Evolutionary conservation across 2,329 filamentous ascomycete species (phyloP), one percentile per base, ranked within the genome.

Genomic region (Xylaria sp.): DNA sequence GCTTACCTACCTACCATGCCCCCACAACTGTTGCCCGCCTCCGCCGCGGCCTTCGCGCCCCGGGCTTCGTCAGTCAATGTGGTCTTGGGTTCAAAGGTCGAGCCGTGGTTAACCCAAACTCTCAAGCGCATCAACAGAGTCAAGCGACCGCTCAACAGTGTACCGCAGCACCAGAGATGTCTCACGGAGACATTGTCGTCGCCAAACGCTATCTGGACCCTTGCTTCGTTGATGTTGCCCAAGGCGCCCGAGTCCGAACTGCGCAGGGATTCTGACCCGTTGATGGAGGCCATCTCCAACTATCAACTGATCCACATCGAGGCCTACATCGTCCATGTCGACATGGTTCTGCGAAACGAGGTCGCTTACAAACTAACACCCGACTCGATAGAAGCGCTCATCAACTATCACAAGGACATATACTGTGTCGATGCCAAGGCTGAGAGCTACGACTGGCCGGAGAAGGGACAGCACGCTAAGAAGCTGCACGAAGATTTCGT

Each of bases 331-430:
- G 94, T 99, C 57, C 93, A 97, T 74, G 92, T 99, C 74, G 94
- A 99, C 78, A 96, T 97, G 92, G 93, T 99, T 56, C 86, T 95
- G 68, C 89, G 92, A 75, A 94, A 96, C 72, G 94, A 97, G 78
- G 92, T 99, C 69, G 94, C 92, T 64, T 97, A 92, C 84, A 99
- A 99, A 83, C 84, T 99, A 69, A 97, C 92, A 20, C 85, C 88
- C 54, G 94, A 97, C 72, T 92, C 92, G 58, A 99, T 99, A 76
- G 92, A 96, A 68, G 78, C 90, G 48, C 84, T 99, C 61, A 88
- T 96, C 72, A 91, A 96, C 72, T 96, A 96, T 74, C 94, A 99
- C 83, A 92, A 94, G 80, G 91, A 97, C 62, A 84, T 97, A 66
- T 92, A 96, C 80, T 96, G 91, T 65, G 84, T 92, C 67, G 91